Base-by-base conservation (phyloP, 1,139 yeast species). In the Magnusiomyces suaveolens region DNA sequence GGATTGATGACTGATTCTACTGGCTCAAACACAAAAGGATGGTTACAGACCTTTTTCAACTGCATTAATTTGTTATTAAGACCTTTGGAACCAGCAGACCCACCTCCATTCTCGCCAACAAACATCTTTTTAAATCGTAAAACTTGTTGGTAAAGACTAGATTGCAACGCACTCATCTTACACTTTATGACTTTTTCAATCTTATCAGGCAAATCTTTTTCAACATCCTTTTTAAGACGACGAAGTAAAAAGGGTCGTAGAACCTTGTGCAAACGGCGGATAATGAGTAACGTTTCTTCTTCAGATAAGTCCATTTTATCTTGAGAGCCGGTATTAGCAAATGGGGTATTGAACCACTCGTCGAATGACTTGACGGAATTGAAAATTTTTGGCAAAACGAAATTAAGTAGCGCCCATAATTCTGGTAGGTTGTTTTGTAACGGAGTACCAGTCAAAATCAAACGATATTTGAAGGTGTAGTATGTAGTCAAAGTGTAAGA, bases 311-410 rank as follows among this genome's bases (percentile, higher is more conserved):
- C 97, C 65, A 92, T 82, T 70, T 87, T 89, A 64, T 92, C 98
- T 67, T 86, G 95, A 21, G 89, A 80, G 53, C 98, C 98, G 2
- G 97, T 87, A 64, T 87, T 92, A 1, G 97, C 97, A 72, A 92
- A 92, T 3, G 98, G 98, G 0, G 97, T 92, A 68, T 92, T 92
- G 70, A 92, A 92, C 98, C 98, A 92, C 66, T 92, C 98, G 68
- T 92, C 97, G 69, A 92, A 92, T 10, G 97, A 86, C 67, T 92
- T 90, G 14, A 90, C 97, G 8, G 97, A 92, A 69, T 92, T 92
- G 79, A 92, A 92, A 70, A 92, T 88, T 69, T 90, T 89, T 14
- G 98, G 98, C 60, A 92, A 75, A 41, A 90, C 98, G 65, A 92
- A 92, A 69, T 92, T 92, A 60, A 92, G 77, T 64, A 92, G 75